Conservation (phyloP, 129 eudicot species). For the Centrapalus pauciflorus region DNA sequence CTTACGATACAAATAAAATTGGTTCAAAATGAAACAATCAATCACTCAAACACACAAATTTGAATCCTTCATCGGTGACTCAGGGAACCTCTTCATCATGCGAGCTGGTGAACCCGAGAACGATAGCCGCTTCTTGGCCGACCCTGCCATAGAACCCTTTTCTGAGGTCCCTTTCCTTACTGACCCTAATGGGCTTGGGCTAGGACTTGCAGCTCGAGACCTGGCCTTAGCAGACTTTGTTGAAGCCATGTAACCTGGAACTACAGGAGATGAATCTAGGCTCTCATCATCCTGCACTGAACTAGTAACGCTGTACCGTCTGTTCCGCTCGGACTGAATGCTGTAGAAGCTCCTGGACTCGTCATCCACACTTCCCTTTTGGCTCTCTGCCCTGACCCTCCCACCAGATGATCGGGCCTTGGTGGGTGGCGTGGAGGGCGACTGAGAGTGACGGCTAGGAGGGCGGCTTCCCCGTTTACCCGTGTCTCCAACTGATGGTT, state of each 20-base stretch:
- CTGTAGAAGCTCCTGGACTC: constrained; percentile 67
- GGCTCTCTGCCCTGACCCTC: constrained; percentile 50
- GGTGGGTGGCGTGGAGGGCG: constrained; percentile 67
- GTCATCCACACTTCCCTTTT: constrained; percentile 55
- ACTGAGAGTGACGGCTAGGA: constrained; percentile 66
- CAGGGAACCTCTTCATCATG: constrained; percentile 56
- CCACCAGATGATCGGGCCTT: constrained; percentile 33
- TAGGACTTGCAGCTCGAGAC: constrained; percentile 50
- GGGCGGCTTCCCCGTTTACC: constrained; percentile 46
- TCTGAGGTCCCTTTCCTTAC: constrained; percentile 44
- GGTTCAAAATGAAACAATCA: background rate
- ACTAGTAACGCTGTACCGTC: constrained; percentile 66
- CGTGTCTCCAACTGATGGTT: constrained; percentile 33
- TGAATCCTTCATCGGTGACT: constrained; percentile 41
- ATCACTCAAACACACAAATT: constrained; percentile 20
- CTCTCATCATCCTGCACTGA: constrained; percentile 82
- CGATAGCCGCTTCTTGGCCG: constrained; percentile 85
- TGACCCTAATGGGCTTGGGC: constrained; percentile 54
- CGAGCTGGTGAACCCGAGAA: constrained; percentile 65
- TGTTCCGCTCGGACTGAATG: constrained; percentile 51
- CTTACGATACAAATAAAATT: constrained; percentile 8
- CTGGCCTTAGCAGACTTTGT: constrained; percentile 65
- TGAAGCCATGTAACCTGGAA: constrained; percentile 73
- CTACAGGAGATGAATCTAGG: constrained; percentile 58
- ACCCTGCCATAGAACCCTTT: constrained; percentile 31